Evolutionary conservation across 768 basidiomycete species (phyloP), one percentile per base, ranked within the genome.

Genomic region (Kwoniella europaea): DNA sequence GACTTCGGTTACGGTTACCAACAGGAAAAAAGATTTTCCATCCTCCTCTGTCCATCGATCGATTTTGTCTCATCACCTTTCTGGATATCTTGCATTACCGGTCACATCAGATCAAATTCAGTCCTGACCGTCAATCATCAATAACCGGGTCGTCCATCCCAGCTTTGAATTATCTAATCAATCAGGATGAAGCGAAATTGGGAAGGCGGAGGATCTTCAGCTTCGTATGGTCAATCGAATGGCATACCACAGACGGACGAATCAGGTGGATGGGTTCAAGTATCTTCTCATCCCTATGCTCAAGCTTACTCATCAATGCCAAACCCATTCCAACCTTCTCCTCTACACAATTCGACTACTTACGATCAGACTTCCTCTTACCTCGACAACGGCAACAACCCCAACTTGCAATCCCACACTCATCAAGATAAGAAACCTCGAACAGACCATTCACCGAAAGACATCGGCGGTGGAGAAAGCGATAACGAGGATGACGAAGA

Each of bases 401-500:
- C 27, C 27, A 55, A 53, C 46, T 16, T 35, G 29, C 42, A 57
- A 46, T 13, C 59, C 10, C 35, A 57, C 57, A 63, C 22, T 24
- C 63, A 63, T 52, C 65, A 64, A 16, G 71, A 74, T 15, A 77
- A 77, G 59, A 74, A 68, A 54, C 65, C 74, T 27, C 41, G 68
- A 35, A 65, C 65, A 41, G 46, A 58, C 18, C 18, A 62, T 18
- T 74, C 72, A 57, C 69, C 72, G 3, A 65, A 70, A 54, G 71
- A 67, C 42, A 69, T 68, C 16, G 63, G 68, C 6, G 78, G 72
- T 15, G 63, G 22, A n/a, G 80, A 80, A 24, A 73, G 68, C 20
- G 80, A 80, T 57, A 72, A 71, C 16, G 75, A 82, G 10, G 80
- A 78, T 18, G 77, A 77, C 29, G 80, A 79, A n/a, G 77, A 75